Conservation (phyloP, 495 filamentous ascomycete genomes). For the Podospora conica region DNA sequence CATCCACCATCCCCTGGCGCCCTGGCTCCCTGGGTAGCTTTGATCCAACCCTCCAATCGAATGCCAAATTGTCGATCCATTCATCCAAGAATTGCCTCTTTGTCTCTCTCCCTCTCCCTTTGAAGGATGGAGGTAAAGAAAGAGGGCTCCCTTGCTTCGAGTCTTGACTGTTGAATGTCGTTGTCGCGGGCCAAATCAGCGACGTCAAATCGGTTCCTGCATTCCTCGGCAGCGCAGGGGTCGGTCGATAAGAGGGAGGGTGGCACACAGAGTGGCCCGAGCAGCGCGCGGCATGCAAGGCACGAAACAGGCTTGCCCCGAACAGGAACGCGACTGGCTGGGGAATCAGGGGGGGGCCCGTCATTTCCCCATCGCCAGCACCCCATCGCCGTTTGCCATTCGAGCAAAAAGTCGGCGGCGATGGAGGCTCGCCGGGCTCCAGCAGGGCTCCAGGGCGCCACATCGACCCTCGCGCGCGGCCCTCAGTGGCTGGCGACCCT, state of each 20-base stretch:
- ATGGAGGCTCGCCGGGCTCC: neutral
- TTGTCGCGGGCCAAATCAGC: neutral
- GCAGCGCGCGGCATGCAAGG: slow-evolving; percentile 12
- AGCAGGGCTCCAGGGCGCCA: neutral
- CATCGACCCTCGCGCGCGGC: neutral
- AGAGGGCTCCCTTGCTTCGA: neutral
- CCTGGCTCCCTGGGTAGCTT: neutral
- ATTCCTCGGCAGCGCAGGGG: slow-evolving; percentile 3
- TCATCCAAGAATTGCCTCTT: neutral
- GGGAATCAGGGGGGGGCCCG: slow-evolving; percentile 2
- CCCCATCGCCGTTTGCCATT: neutral
- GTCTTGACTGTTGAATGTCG: neutral
- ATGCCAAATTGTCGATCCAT: neutral
- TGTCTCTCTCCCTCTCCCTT: neutral
- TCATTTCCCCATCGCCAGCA: neutral
- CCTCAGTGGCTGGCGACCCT: slow-evolving; percentile 3
- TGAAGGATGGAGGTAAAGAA: neutral
- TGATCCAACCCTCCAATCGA: neutral
- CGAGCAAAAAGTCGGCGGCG: slow-evolving; percentile 3
- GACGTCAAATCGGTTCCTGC: neutral
- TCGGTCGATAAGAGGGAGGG: neutral
- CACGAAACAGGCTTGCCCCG: slow-evolving; percentile 9
- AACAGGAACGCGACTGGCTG: neutral
- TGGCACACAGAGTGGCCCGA: slow-evolving; percentile 2
- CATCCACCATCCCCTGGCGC: neutral